Base-by-base conservation (phyloP, 192 early-diverging fungal genomes). In the Coemansia sp. region DNA sequence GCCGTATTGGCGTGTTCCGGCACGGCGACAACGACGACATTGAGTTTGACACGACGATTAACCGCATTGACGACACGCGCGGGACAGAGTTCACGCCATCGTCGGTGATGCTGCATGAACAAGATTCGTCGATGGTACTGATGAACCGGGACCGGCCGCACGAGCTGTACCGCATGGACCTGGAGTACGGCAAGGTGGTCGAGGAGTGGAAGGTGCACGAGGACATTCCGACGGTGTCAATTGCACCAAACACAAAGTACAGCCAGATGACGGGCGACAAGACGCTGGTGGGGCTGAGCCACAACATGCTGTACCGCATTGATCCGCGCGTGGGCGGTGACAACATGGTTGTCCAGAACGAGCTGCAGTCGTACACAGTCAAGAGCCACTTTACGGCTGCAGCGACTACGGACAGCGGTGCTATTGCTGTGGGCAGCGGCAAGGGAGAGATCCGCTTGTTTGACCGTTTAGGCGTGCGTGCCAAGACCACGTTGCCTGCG, bases 371-470 rank as follows among this genome's bases (percentile, higher is more conserved):
- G 53, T 95, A 98, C 65, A 53, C 75, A 22, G 82, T 81, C 18
- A 88, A 87, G 62, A 86, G 83, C 61, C 64, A 85, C 39, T 94
- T 98, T 74, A 85, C 82, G 0, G 72, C 85, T 34, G 84, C 85
- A 0, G 78, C 90, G 1, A 95, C 94, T 2, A 91, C 91, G 21
- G 86, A 81, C 9, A 83, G 83, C 50, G 95, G 94, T 9, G 83
- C 88, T n/a, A 60, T 98, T 11, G 94, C 85, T 0, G 83, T 98
- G 22, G 94, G 85, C 14, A 88, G 85, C 50, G 72, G 73, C 11
- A 95, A 95, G 76, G 95, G 95, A 42, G 92, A 95, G 42, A 90
- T 98, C 60, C 88, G 91, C 38, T 63, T 98, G 72, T 90, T 89
- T 67, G 85, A 93, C 76, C 83, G 83, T 26, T 56, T 94, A 18